A percentile compares a stretch with the other conserved stretches of the same genome.
Evolutionary conservation across 2,329 filamentous ascomycete species (phyloP).

Genomic region (Trichoderma sp.): DNA sequence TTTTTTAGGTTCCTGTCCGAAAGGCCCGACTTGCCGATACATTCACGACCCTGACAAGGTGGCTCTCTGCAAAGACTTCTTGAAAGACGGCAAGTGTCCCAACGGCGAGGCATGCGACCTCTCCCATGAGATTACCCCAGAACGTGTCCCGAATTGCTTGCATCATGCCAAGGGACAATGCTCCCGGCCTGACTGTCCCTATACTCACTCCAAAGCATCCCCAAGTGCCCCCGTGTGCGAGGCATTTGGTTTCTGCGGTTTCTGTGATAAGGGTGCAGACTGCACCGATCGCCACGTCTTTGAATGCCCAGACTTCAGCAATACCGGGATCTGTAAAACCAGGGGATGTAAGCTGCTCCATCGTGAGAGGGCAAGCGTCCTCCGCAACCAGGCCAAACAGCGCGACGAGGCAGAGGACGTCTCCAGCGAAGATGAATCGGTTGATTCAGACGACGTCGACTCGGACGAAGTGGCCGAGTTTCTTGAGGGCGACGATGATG

Average conservation of each 20-base stretch:
- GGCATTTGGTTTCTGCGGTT: conserved; percentile 80
- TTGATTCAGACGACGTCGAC: conserved; percentile 74
- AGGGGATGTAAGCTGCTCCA: conserved; percentile 83
- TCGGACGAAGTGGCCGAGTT: conserved; percentile 71
- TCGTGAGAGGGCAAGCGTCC: conserved; percentile 78
- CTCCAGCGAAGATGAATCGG: conserved; percentile 72
- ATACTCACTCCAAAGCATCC: conserved; percentile 78
- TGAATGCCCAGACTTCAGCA: conserved; percentile 94
- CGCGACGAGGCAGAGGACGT: conserved; percentile 63
- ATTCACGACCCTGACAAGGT: conserved; percentile 83
- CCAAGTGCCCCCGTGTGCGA: conserved; percentile 77
- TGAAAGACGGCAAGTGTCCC: conserved; percentile 74
- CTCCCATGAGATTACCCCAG: conserved; percentile 78
- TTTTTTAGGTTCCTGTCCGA: conserved; percentile 73
- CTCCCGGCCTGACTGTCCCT: conserved; percentile 80
- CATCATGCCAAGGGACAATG: conserved; percentile 90
- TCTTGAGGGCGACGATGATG: conserved; percentile 53
- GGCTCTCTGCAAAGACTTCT: conserved; percentile 83
- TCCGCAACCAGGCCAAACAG: conserved; percentile 62
- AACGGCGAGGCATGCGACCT: conserved; percentile 81
- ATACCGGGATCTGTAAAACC: conserved; percentile 77
- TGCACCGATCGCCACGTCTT: conserved; percentile 83
- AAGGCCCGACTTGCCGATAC: conserved; percentile 76
- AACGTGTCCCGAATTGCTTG: conserved; percentile 83
- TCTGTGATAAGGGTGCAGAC: conserved; percentile 75